Base-by-base conservation (phyloP, 1,284 basidiomycete species). In the Cryptococcus sp. region DNA sequence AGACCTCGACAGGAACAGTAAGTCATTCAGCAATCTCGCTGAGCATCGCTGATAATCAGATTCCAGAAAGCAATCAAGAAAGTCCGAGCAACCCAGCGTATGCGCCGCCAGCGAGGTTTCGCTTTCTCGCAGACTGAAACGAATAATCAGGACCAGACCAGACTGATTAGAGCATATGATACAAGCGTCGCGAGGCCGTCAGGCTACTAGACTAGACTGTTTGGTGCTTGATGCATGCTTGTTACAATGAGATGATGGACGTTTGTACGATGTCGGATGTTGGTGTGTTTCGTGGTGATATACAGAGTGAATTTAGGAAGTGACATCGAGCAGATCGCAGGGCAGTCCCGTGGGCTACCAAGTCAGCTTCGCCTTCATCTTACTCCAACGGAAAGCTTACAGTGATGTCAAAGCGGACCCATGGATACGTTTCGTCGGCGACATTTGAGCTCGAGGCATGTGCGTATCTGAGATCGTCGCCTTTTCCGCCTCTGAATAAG, bases 11-110 rank as follows among this genome's bases (percentile, higher is more conserved):
- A 98, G 77, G 94, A 96, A 75, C 94, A 98, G 85, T 90, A 66
- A 67, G 87, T 83, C 31, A 0, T 37, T 11, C 19, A n/a, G 16
- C 21, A 11, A 13, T 21, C 28, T 22, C 16, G 2, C 14, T 21
- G 3, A 10, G 37, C n/a, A 19, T 23, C 39, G 16, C 48, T 54
- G 32, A 48, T 50, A 49, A 7, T 14, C 21, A 90, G 87, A 72
- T 93, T 93, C 77, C 91, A 93, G 75, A 93, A 96, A 73, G 92
- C 92, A 7, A 97, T 97, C 80, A 96, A 96, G 76, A 97, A 97
- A 72, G 93, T 97, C 11, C 85, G 93, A 31, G 93, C 92, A 0
- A 88, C 91, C 1, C 93, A 97, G 70, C 85, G 92, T 40, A 90
- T 97, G 87, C 84, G 92, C 19, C 82, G 88, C 54, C 94, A 91